Conservation (phyloP, 176 grass and related monocot genomes). For the Avena sativa region DNA sequence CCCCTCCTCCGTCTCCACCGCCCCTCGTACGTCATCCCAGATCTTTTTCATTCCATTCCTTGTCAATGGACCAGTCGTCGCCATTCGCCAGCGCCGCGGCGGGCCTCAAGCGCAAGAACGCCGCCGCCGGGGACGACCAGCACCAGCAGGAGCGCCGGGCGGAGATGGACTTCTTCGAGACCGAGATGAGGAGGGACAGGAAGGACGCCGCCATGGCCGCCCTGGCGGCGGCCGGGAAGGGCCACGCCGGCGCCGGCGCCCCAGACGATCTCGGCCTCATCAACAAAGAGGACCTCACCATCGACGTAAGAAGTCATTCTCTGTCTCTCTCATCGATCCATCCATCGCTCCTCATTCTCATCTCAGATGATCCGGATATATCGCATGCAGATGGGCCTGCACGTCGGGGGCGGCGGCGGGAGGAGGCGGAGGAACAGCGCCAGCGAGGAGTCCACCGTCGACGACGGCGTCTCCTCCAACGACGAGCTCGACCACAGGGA, state of each 20-base stretch:
- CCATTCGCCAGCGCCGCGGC: not conserved
- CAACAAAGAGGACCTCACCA: conserved; percentile 58
- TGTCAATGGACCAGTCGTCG: not conserved
- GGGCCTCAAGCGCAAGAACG: conserved; percentile 10
- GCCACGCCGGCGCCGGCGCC: not conserved
- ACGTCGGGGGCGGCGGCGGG: conserved; percentile 29
- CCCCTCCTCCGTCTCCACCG: not conserved
- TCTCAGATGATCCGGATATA: too few relatives aligned
- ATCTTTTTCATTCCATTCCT: not conserved
- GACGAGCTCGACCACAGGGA: conserved; percentile 42
- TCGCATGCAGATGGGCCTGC: conserved; percentile 43
- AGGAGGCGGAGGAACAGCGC: conserved; percentile 58
- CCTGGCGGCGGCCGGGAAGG: not conserved
- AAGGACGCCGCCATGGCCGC: not conserved
- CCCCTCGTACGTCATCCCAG: not conserved
- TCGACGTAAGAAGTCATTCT: conserved; percentile 51
- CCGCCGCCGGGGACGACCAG: not conserved
- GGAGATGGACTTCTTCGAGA: conserved; percentile 92
- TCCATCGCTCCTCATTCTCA: too few relatives aligned
- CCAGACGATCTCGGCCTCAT: conserved; percentile 43
- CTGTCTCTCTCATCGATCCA: too few relatives aligned
- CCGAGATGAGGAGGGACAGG: conserved; percentile 52
- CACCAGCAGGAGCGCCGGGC: not conserved
- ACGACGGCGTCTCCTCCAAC: conserved; percentile 56
- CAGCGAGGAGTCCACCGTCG: conserved; percentile 78